Evolutionary conservation across 805 yeast species (phyloP), one percentile per base, ranked within the genome.

Genomic region (Zygosaccharomyces pseudorouxii): DNA sequence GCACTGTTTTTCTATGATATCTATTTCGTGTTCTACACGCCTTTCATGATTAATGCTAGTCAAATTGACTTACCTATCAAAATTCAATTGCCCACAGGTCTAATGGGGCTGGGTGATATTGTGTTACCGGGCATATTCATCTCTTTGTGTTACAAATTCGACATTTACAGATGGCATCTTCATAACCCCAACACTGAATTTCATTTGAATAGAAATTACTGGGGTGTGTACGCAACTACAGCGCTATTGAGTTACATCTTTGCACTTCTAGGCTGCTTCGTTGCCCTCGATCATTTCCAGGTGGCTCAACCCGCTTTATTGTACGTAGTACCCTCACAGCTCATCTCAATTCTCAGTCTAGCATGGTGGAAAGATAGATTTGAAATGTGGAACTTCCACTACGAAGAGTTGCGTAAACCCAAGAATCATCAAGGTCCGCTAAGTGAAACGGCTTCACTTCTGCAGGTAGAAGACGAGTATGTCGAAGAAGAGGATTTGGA

Each of bases 281-380:
- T 51, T 2, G 76, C 72, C 3, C 61, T 76, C 43, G 65, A 68
- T 28, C 44, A 57, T 3, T 76, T 57, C 51, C 56, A 72, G 1
- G 61, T 57, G 9, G 87, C 81, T 0, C 89, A 83, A 63, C 89
- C 89, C 1, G 89, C 89, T 0, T 65, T 84, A 52, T 59, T 84
- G 16, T 84, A 82, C 58, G 62, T 84, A 22, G 81, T 81, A 3
- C 89, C 89, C 4, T 56, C 68, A 3, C 39, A 76, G 25, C 29
- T 71, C 0, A 7, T 69, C 0, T 64, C 74, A 0, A 69, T 73
- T 0, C n/a, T 64, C 0, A 31, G 57, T 0, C 55, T 66, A 0
- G 78, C 79, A 0, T 42, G 56, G n/a, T n/a, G 47, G 3, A 63
- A 64, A 22, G 75, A 75, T 1, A 85, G 81, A 23, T 53, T 76